phyloP scores from a whole-genome alignment of 768 basidiomycete species.

The Kwoniella heveanensis region DNA sequence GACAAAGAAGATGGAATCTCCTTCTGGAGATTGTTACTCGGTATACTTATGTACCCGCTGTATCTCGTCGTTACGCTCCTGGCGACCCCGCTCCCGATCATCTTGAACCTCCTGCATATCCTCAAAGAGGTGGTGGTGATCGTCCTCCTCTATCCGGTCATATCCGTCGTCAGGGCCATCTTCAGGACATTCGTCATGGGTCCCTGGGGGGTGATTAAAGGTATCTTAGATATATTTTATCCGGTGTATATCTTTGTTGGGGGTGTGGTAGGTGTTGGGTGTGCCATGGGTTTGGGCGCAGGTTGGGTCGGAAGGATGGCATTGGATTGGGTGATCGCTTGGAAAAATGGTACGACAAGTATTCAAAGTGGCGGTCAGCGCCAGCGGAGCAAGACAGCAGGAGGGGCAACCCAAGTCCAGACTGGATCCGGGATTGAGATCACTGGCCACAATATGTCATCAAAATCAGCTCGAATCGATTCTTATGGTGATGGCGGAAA shows the following conservation, averaged over 20 bases:
- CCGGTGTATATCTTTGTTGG: constrained; percentile 45
- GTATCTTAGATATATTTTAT: constrained; percentile 33
- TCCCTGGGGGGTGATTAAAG: constrained; percentile 23
- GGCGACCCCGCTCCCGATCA: constrained; percentile 36
- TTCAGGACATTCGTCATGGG: constrained; percentile 28
- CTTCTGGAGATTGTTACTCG: constrained; percentile 20
- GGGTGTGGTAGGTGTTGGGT: constrained; percentile 36
- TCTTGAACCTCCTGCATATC: constrained; percentile 62
- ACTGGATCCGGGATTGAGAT: no score
- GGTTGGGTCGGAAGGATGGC: constrained; percentile 37
- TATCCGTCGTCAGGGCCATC: constrained; percentile 60
- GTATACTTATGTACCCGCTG: constrained; percentile 36
- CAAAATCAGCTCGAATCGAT: neutral
- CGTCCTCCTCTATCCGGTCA: constrained; percentile 79
- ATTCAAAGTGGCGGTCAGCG: no score
- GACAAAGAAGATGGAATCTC: neutral
- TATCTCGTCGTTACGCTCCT: constrained; percentile 36
- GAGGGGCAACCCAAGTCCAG: no score
- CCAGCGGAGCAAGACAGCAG: no score
- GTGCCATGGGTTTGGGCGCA: constrained; percentile 36
- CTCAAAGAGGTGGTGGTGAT: constrained; percentile 76
- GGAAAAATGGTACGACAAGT: no score
- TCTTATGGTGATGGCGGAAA: neutral
- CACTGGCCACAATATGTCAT: neutral
- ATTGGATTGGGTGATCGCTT: constrained; percentile 29